Evolutionary conservation across 352 stramenopile genomes (phyloP).

Genomic region (Globisporangium megalacanthum): DNA sequence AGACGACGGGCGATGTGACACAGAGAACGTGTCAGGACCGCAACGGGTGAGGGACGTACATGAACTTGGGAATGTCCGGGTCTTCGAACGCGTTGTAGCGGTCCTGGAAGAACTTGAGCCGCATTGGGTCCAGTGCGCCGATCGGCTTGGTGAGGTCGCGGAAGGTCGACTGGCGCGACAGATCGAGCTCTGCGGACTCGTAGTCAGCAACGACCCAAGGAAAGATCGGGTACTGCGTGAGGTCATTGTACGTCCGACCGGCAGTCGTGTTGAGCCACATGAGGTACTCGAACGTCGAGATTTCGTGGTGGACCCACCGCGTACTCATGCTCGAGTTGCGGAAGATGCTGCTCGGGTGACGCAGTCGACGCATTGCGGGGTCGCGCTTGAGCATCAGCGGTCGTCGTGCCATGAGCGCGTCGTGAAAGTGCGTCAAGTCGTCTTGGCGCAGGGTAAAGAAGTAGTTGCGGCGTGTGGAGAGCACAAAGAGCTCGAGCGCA

Average conservation of each 20-base stretch:
- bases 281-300: constrained; percentile 97
- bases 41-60: constrained; percentile 33
- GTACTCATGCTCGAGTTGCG: constrained; percentile 65
- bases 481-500: constrained; percentile 76
- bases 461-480: constrained; percentile 81
- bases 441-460: constrained; percentile 71
- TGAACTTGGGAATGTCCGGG: constrained; percentile 83
- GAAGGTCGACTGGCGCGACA: constrained; percentile 77
- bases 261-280: constrained; percentile 91
- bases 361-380: constrained; percentile 66
- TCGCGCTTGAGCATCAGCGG: constrained; percentile 63
- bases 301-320: constrained; percentile 78
- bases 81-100: constrained; percentile 91
- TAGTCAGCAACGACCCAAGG: constrained; percentile 90
- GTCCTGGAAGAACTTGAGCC: constrained; percentile 92
- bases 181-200: constrained; percentile 61
- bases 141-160: constrained; percentile 97
- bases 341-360: constrained; percentile 78
- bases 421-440: constrained; percentile 55
- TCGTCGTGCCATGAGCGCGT: constrained; percentile 51
- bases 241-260: constrained; percentile 87
- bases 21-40: background rate
- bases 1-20: background rate
- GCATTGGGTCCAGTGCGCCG: constrained; percentile 91
- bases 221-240: constrained; percentile 96